Percentiles rank a stretch among this genome's conserved stretches.
Evolutionary conservation across 345 rosid species (phyloP).

Genomic region (Leavenworthia alabamica): DNA sequence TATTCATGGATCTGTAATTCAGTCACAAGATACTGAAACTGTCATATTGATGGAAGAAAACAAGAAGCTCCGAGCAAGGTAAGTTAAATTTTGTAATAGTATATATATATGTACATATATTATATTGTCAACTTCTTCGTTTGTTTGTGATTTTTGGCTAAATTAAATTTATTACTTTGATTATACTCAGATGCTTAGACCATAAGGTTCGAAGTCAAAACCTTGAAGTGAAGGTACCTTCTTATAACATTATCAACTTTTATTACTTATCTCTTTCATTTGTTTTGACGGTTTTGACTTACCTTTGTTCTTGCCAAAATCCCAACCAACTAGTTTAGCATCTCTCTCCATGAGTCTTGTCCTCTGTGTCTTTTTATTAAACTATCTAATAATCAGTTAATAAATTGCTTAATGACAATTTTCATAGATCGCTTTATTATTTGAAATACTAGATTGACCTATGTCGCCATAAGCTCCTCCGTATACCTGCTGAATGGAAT

Average conservation of each 20-base stretch:
- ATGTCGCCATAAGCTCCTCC: neutral
- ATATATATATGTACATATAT: neutral
- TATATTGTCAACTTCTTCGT: neutral
- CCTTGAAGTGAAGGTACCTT: constrained; percentile 54
- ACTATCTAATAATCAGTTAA: neutral
- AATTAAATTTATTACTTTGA: neutral
- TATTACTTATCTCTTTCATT: neutral
- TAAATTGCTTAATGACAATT: neutral
- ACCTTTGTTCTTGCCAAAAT: constrained; percentile 10
- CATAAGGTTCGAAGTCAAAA: constrained; percentile 50
- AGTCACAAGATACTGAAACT: constrained; percentile 31
- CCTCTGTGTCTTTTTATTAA: neutral
- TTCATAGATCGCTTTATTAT: neutral
- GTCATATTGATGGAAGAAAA: constrained; percentile 54
- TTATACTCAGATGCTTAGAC: constrained; percentile 51
- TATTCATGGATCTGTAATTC: constrained; percentile 23
- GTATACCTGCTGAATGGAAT: neutral
- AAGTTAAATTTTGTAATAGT: constrained; percentile 28
- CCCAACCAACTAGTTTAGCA: constrained; percentile 9
- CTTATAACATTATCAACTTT: neutral
- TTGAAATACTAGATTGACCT: neutral
- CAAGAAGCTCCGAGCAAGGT: constrained; percentile 57
- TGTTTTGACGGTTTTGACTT: constrained; percentile 7
- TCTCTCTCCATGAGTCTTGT: neutral
- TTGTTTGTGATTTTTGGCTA: neutral